A percentile compares a stretch with the other conserved stretches of the same genome.
These are phyloP conservation scores for Taxillus chinensis DNA, from an alignment of 164 flowering plant species.

Conservation along the genomic window DNA sequence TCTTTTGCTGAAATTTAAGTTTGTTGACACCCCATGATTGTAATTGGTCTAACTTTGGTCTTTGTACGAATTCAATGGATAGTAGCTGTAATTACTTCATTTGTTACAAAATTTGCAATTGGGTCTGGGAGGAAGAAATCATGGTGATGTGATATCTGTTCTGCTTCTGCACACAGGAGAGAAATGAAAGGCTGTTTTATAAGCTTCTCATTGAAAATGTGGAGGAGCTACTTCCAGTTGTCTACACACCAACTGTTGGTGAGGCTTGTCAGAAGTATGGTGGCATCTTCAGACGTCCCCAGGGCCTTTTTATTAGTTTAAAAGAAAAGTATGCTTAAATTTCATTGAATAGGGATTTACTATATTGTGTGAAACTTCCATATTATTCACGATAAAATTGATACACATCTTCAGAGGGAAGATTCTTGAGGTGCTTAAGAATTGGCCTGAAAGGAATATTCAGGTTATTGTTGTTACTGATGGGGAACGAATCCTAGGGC, in stretches of 20 bases:
- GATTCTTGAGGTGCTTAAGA: conserved; percentile 29
- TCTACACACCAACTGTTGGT: conserved; percentile 31
- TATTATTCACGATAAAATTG: no score
- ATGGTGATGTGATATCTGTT: neutral
- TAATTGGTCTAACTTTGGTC: no score
- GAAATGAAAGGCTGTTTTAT: conserved; percentile 12
- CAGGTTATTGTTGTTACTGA: conserved; percentile 40
- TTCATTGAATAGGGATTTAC: neutral
- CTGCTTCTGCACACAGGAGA: conserved; percentile 9
- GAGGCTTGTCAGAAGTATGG: conserved; percentile 35
- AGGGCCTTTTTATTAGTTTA: conserved; percentile 30
- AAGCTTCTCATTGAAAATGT: conserved; percentile 30
- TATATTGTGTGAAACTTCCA: neutral
- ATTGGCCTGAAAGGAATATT: conserved; percentile 33
- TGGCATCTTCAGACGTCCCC: conserved; percentile 27
- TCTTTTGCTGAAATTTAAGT: no score
- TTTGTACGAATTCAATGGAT: no score
- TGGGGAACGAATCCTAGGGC: conserved; percentile 36
- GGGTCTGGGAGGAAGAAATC: no score
- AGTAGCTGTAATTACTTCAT: no score
- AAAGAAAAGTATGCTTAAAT: conserved; percentile 19
- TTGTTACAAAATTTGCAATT: no score
- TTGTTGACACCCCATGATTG: no score
- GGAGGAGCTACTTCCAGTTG: conserved; percentile 30
- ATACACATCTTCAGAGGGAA: conserved; percentile 20